phyloP scores from a whole-genome alignment of 2,329 filamentous ascomycete species.

The Pseudopyrenochaeta lycopersici region DNA sequence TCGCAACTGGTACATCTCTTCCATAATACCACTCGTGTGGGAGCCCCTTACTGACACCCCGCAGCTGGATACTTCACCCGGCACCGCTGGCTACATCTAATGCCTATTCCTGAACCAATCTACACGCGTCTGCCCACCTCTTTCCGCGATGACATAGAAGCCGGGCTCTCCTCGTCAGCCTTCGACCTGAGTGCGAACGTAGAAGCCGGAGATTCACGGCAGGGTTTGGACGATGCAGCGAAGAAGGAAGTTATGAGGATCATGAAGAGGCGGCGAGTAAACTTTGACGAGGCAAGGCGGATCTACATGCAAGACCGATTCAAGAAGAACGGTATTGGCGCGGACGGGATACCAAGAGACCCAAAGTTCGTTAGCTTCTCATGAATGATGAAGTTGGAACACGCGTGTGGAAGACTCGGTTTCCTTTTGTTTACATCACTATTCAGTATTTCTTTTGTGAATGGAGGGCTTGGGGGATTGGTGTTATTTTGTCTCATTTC shows the following conservation, averaged over 20 bases:
- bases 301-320: conserved; percentile 88
- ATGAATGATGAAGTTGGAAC: conserved; percentile 16
- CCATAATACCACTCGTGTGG: conserved; percentile 6
- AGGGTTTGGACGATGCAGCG: conserved; percentile 79
- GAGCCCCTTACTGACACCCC: conserved; percentile 19
- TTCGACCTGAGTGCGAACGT: conserved; percentile 88
- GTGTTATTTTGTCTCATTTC: neutral
- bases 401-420: neutral
- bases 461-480: neutral
- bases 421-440: conserved; percentile 1
- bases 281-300: conserved; percentile 90
- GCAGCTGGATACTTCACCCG: conserved; percentile 82
- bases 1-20: conserved; percentile 70
- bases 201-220: conserved; percentile 77
- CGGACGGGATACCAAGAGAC: conserved; percentile 87
- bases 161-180: conserved; percentile 80
- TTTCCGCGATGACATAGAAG: conserved; percentile 87
- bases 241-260: conserved; percentile 87
- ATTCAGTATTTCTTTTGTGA: conserved; percentile 13
- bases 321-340: conserved; percentile 84
- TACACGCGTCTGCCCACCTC: conserved; percentile 80
- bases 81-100: conserved; percentile 74
- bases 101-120: conserved; percentile 71
- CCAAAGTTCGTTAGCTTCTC: conserved; percentile 97
- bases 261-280: conserved; percentile 85